Percentiles rank a stretch among this genome's conserved stretches.
phyloP scores from a whole-genome alignment of 2,329 filamentous ascomycete genomes.

The Aspergillus fumigatiaffinis region DNA sequence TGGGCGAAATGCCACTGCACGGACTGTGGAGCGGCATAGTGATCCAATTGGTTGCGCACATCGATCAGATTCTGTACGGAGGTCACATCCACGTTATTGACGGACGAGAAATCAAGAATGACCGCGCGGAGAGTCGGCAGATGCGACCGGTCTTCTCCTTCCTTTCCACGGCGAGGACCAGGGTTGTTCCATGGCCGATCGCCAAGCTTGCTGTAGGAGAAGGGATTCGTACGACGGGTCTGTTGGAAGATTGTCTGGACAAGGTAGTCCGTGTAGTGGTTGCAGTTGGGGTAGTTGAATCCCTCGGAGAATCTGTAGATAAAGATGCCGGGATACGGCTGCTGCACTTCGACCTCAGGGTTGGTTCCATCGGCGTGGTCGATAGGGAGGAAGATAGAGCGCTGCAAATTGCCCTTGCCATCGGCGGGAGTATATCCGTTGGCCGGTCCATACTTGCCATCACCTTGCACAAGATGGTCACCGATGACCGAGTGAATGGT shows the following conservation, averaged over 20 bases:
- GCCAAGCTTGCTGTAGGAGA: conserved; percentile 61
- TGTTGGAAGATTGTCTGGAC: conserved; percentile 63
- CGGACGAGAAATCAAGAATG: conserved; percentile 87
- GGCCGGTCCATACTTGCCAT: conserved; percentile 59
- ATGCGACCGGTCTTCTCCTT: conserved; percentile 44
- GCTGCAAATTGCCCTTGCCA: conserved; percentile 49
- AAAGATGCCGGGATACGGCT: conserved; percentile 86
- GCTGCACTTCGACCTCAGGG: conserved; percentile 71
- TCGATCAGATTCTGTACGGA: conserved; percentile 91
- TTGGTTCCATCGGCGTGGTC: conserved; percentile 89
- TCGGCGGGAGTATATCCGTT: conserved; percentile 24
- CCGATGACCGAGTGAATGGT: conserved; percentile 79
- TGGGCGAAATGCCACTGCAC: conserved; percentile 97
- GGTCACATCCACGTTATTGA: conserved; percentile 92
- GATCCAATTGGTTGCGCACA: conserved; percentile 87
- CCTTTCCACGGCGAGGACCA: conserved; percentile 61
- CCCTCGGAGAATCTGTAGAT: conserved; percentile 94
- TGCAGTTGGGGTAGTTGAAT: conserved; percentile 94
- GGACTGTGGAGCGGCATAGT: conserved; percentile 71
- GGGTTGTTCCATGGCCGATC: conserved; percentile 96
- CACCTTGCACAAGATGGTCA: conserved; percentile 66
- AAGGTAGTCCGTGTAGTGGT: conserved; percentile 79
- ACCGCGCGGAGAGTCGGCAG: conserved; percentile 78
- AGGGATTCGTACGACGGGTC: conserved; percentile 71
- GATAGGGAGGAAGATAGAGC: conserved; percentile 83